These are phyloP conservation scores for Epicoccum sorghinum DNA, from an alignment of 2,329 filamentous ascomycete species.

Conservation along the genomic window DNA sequence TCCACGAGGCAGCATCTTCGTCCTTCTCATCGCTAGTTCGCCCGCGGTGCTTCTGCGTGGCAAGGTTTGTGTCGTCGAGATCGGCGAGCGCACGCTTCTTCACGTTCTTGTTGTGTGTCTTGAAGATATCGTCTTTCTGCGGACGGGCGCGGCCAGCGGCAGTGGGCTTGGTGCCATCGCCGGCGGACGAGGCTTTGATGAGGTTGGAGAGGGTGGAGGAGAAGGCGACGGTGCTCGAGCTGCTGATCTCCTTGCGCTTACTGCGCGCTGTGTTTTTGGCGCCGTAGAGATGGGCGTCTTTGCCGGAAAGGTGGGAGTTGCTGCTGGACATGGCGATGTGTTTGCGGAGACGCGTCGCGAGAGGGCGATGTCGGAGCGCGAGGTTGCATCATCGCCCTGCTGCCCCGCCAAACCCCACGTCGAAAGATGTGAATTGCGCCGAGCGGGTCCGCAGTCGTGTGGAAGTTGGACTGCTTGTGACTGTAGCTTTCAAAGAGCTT, in stretches of 20 bases:
- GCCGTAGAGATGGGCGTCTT: conserved; percentile 77
- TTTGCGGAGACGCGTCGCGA: conserved; percentile 5
- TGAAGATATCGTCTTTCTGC: conserved; percentile 73
- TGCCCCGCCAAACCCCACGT: conserved; percentile 15
- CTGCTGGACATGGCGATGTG: conserved; percentile 6
- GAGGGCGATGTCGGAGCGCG: conserved; percentile 35
- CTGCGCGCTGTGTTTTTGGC: conserved; percentile 65
- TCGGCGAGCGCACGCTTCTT: conserved; percentile 68
- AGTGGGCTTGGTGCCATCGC: conserved; percentile 48
- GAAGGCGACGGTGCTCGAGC: conserved; percentile 79
- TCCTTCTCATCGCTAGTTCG: conserved; percentile 61
- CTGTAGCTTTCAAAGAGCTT: background rate
- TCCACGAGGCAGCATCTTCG: conserved; percentile 63
- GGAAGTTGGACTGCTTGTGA: background rate
- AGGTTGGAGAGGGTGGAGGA: conserved; percentile 85
- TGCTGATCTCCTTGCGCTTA: conserved; percentile 68
- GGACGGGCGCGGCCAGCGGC: conserved; percentile 60
- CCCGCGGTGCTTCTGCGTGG: conserved; percentile 65
- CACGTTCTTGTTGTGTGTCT: conserved; percentile 66
- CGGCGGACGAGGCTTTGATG: conserved; percentile 60
- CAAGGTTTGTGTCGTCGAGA: conserved; percentile 59
- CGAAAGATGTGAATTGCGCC: conserved; percentile 10
- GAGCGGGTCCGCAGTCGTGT: conserved; percentile 6
- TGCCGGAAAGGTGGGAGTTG: conserved; percentile 36
- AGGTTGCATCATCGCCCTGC: conserved; percentile 19